Percentiles rank a stretch among this genome's conserved stretches.
phyloP scores from a whole-genome alignment of 2,329 filamentous ascomycete genomes.

The Monosporascus sp. region DNA sequence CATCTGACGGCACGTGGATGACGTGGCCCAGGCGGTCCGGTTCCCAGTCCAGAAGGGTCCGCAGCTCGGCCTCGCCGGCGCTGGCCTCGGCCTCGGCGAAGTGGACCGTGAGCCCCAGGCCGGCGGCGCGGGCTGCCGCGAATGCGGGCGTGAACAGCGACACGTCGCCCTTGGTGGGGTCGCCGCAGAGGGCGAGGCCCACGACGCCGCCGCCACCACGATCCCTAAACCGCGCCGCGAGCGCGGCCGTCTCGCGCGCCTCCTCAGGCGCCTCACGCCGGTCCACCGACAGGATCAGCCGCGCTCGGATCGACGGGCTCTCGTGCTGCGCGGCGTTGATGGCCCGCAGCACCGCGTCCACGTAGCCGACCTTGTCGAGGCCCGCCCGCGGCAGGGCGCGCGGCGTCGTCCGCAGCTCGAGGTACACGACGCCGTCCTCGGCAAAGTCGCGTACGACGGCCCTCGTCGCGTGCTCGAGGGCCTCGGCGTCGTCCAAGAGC shows the following conservation, averaged over 20 bases:
- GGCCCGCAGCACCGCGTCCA: conserved; percentile 59
- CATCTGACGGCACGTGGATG: conserved; percentile 61
- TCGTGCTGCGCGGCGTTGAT: conserved; percentile 36
- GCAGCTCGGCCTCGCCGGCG: conserved; percentile 53
- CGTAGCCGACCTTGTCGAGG: conserved; percentile 59
- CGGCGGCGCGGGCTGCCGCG: conserved; percentile 43
- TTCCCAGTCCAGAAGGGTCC: conserved; percentile 56
- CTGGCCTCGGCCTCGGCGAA: conserved; percentile 66
- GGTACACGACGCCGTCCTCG: conserved; percentile 66
- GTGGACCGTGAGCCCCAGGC: conserved; percentile 65
- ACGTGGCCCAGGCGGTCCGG: conserved; percentile 73
- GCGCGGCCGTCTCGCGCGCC: conserved; percentile 57
- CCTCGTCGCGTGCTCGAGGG: conserved; percentile 56
- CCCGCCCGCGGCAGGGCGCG: conserved; percentile 49
- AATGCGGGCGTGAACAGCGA: conserved; percentile 56
- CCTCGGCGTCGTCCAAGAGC: conserved; percentile 58
- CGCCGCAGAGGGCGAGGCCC: conserved; percentile 73
- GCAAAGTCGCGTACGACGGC: conserved; percentile 63
- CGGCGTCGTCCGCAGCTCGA: conserved; percentile 77
- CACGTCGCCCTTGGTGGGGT: conserved; percentile 60
- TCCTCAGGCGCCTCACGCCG: conserved; percentile 54
- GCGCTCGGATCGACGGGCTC: conserved; percentile 45
- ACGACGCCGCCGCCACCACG: conserved; percentile 58
- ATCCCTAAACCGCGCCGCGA: conserved; percentile 51
- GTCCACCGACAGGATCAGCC: conserved; percentile 71